These are phyloP conservation scores for Artemisia argyi DNA, from an alignment of 129 eudicot species.

Conservation along the genomic window DNA sequence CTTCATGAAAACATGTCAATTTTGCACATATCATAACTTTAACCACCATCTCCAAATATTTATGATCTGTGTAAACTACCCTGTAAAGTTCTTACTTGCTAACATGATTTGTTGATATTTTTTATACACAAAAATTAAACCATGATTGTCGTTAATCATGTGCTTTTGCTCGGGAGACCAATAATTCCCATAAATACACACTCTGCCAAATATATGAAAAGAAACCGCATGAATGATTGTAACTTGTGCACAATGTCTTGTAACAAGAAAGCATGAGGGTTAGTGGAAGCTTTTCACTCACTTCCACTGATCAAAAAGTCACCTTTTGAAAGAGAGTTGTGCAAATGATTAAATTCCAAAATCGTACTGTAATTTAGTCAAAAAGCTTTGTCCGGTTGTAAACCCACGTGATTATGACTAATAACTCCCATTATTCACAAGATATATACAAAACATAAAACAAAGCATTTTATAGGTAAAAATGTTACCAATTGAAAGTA, in stretches of 20 bases:
- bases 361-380: constrained; percentile 28
- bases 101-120: background rate
- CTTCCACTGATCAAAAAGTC: constrained; percentile 29
- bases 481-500: too few relatives aligned
- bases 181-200: constrained; percentile 17
- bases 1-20: too few relatives aligned
- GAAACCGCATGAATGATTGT: constrained; percentile 4
- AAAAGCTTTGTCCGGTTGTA: constrained; percentile 25
- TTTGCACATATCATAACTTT: too few relatives aligned
- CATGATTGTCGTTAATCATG: constrained; percentile 6
- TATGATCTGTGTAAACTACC: too few relatives aligned
- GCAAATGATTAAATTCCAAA: constrained; percentile 37
- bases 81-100: background rate
- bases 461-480: background rate
- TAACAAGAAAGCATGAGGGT: constrained; percentile 4
- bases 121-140: background rate
- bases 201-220: constrained; percentile 5
- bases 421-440: background rate
- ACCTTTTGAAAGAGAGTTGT: constrained; percentile 13
- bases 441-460: background rate
- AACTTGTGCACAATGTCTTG: constrained; percentile 8
- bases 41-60: too few relatives aligned
- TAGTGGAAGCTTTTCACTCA: constrained; percentile 30
- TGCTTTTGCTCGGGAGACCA: constrained; percentile 22
- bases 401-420: constrained; percentile 23